Conservation (phyloP, 179 eudicot genomes). For the Drosera spatulata region DNA sequence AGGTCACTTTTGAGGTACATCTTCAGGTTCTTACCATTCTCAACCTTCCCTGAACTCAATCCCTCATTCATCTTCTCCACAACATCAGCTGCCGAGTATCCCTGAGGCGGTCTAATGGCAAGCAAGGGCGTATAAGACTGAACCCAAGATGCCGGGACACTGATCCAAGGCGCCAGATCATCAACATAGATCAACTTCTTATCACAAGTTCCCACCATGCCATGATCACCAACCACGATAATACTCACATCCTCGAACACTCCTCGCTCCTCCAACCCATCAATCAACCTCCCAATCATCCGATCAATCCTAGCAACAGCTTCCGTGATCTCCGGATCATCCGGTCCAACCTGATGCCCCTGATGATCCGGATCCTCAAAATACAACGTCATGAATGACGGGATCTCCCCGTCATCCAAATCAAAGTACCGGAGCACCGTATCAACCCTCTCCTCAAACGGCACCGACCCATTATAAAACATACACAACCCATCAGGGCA, state of each 20-base stretch:
- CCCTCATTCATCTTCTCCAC: constrained; percentile 76
- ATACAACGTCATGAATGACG: constrained; percentile 70
- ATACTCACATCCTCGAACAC: constrained; percentile 76
- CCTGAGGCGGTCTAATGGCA: constrained; percentile 54
- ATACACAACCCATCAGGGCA: constrained; percentile 48
- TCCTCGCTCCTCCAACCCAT: constrained; percentile 67
- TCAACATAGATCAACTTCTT: constrained; percentile 55
- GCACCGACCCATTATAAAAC: constrained; percentile 59
- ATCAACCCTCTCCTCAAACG: constrained; percentile 77
- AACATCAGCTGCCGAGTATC: constrained; percentile 24
- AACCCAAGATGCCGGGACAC: constrained; percentile 56
- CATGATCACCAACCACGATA: constrained; percentile 87
- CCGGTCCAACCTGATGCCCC: constrained; percentile 82
- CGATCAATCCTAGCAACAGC: constrained; percentile 61
- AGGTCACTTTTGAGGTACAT: constrained; percentile 72
- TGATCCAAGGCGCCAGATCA: constrained; percentile 61
- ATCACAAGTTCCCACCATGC: constrained; percentile 96
- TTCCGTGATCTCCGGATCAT: constrained; percentile 58
- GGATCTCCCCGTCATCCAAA: constrained; percentile 42
- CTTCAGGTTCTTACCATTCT: constrained; percentile 51
- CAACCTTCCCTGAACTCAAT: constrained; percentile 51
- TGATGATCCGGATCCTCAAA: constrained; percentile 94
- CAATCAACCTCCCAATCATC: constrained; percentile 68
- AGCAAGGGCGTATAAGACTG: constrained; percentile 70
- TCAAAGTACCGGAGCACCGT: constrained; percentile 58